Base-by-base conservation (phyloP, 169 alveolate species). In the Plasmodium billcollinsi region DNA sequence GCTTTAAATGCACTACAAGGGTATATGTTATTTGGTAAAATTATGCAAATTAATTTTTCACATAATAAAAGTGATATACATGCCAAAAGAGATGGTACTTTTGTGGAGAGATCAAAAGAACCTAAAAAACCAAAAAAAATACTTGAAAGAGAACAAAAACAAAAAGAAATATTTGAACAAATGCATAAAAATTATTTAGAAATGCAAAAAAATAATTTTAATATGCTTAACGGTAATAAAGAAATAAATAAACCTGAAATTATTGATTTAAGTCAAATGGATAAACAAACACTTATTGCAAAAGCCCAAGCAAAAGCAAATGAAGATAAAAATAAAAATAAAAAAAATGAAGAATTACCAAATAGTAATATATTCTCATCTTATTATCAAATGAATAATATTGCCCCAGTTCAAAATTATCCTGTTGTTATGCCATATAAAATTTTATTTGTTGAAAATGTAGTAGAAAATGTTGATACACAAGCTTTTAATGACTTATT, bases 101-200 rank as follows among this genome's bases (percentile, higher is more conserved):
- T 88, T 89, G 74, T 73, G 7, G 94, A 89, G 62, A 56, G 97
- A 26, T 94, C 94, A n/a, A 65, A 90, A 20, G 96, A 96, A 18
- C 97, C 97, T 4, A 93, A 94, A 88, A 95, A 95, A 70, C 97
- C 97, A 0, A 86, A 96, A 21, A 93, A 94, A 26, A 75, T 95
- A 45, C 70, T 90, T 33, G 96, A 95, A 88, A 75, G 97, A 49
- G 97, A 95, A 76, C 90, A 69, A 63, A 66, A 47, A 33, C 97
- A 93, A 47, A 74, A 70, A 58, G 88, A 74, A 66, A 76, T 88
- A 12, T 94, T 94, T 70, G 93, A 93, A 52, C 92, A 63, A 73
- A 71, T 93, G 91, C 96, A 93, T 58, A 89, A 74, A 50, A 93
- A 83, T 80, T 94, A 47, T 70, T 66, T 93, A 74, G 93, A 76